Evolutionary conservation across 176 grass and related monocot genomes (phyloP).

Genomic region (Juncus inflexus): DNA sequence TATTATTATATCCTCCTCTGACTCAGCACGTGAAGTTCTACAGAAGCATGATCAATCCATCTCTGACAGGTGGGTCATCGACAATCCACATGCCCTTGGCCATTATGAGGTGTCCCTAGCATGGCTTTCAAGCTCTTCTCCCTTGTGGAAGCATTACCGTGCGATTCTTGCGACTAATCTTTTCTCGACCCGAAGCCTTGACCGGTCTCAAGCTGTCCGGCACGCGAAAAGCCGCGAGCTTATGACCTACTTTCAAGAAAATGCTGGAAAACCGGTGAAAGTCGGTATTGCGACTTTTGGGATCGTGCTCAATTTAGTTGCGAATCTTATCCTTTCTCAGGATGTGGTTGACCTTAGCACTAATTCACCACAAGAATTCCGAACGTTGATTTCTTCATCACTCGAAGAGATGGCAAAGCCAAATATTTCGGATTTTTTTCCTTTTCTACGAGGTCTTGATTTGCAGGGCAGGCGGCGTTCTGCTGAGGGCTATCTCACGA

Average conservation of each 20-base stretch:
- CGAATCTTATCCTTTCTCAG: slow-evolving; percentile 23
- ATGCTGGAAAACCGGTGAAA: slow-evolving; percentile 18
- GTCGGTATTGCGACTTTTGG: slow-evolving; percentile 18
- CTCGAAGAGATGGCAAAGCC: slow-evolving; percentile 24
- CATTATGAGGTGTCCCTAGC: slow-evolving; percentile 23
- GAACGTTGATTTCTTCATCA: slow-evolving; percentile 19
- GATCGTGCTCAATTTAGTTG: slow-evolving; percentile 29
- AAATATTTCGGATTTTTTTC: slow-evolving; percentile 34
- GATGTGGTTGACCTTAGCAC: slow-evolving; percentile 27
- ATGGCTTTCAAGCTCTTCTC: slow-evolving; percentile 28
- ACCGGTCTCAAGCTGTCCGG: slow-evolving; percentile 15
- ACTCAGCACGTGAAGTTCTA: slow-evolving; percentile 23
- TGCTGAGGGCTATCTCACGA: not conserved
- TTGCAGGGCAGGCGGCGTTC: slow-evolving; percentile 22
- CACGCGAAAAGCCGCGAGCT: slow-evolving; percentile 27
- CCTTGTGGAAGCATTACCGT: slow-evolving; percentile 25
- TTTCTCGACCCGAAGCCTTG: slow-evolving; percentile 22
- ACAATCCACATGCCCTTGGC: slow-evolving; percentile 20
- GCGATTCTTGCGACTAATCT: slow-evolving; percentile 13
- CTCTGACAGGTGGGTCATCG: slow-evolving; percentile 24
- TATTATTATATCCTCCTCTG: slow-evolving; percentile 11
- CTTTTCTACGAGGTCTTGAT: slow-evolving; percentile 22
- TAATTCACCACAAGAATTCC: slow-evolving; percentile 17
- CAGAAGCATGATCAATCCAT: slow-evolving; percentile 19
- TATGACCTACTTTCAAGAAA: slow-evolving; percentile 7